Evolutionary conservation across 2,329 filamentous ascomycete genomes (phyloP), one percentile per base, ranked within the genome.

Genomic region (Dactylellina parvicollis): DNA sequence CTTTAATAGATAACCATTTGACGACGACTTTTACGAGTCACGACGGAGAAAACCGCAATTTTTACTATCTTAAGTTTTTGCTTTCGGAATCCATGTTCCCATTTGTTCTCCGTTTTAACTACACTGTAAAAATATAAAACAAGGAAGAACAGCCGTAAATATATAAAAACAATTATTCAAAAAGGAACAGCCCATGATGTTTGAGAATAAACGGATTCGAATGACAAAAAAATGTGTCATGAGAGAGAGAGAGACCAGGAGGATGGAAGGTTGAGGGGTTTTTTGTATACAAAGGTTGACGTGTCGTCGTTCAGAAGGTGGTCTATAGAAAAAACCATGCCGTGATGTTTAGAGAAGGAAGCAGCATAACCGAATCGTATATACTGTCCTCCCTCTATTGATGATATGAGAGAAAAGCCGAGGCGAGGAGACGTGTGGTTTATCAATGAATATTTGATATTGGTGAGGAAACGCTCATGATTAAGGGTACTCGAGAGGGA

Each of bases 151-250:
- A 72, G 52, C 67, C 59, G 59, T 64, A 44, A n/a, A 67, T 67
- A 72, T 72, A 72, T 64, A 72, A 64, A 70, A 54, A 56, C 67
- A 59, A 72, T 71, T 72, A 57, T 52, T 62, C 49, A 50, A 65
- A 34, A 56, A 40, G 32, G 44, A 50, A 57, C 55, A 67, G 50
- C 67, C 67, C 67, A 65, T 65, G 59, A 65, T 49, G 56, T 60
- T 50, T 56, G 47, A 61, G 56, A 40, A 49, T n/a, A 52, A 62
- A 61, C 46, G 65, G 49, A 34, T 24, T 54, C 56, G n/a, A 62
- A 62, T 47, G 47, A 70, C 24, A 55, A 61, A 57, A 16, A 52
- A 18, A 40, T 14, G 36, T 50, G 28, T 44, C n/a, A 4, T 38
- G 30, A 12, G 9, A n/a, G 18, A 24, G 42, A 18, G 42, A 34